phyloP scores from a whole-genome alignment of 768 basidiomycete genomes.

The Tricholoma sp. region DNA sequence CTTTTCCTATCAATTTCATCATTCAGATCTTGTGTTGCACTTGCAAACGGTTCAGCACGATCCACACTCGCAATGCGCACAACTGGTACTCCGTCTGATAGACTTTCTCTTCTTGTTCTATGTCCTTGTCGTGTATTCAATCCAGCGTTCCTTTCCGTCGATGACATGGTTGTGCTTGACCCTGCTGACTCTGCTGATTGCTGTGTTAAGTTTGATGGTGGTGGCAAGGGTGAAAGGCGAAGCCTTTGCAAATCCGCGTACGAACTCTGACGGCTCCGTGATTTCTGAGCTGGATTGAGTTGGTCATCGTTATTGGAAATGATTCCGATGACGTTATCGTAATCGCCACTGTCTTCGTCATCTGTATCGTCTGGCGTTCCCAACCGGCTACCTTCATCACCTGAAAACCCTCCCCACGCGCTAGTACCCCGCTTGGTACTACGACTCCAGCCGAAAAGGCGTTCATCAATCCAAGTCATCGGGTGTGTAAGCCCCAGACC shows the following conservation, averaged over 20 bases:
- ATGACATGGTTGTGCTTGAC: slow-evolving; percentile 8
- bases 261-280: slow-evolving; percentile 62
- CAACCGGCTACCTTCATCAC: slow-evolving; percentile 56
- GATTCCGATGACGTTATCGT: slow-evolving; percentile 79
- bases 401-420: slow-evolving; percentile 68
- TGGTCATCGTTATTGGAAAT: slow-evolving; percentile 49
- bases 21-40: slow-evolving; percentile 67
- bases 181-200: not conserved
- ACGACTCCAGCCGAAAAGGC: slow-evolving; percentile 87
- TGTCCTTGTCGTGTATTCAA: slow-evolving; percentile 40
- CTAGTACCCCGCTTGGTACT: slow-evolving; percentile 77
- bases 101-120: slow-evolving; percentile 54
- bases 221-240: slow-evolving; percentile 28
- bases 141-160: slow-evolving; percentile 30
- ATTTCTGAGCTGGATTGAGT: slow-evolving; percentile 30
- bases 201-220: not conserved
- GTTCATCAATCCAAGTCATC: slow-evolving; percentile 94
- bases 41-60: slow-evolving; percentile 50
- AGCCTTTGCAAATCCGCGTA: slow-evolving; percentile 81
- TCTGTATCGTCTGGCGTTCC: slow-evolving; percentile 76
- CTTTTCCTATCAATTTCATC: slow-evolving; percentile 44
- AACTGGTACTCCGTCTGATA: slow-evolving; percentile 62
- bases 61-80: slow-evolving; percentile 58
- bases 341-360: slow-evolving; percentile 86
- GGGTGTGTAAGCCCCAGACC: slow-evolving; percentile 84